phyloP scores from a whole-genome alignment of 371 early-diverging fungal species.

The Actinomortierella ambigua region DNA sequence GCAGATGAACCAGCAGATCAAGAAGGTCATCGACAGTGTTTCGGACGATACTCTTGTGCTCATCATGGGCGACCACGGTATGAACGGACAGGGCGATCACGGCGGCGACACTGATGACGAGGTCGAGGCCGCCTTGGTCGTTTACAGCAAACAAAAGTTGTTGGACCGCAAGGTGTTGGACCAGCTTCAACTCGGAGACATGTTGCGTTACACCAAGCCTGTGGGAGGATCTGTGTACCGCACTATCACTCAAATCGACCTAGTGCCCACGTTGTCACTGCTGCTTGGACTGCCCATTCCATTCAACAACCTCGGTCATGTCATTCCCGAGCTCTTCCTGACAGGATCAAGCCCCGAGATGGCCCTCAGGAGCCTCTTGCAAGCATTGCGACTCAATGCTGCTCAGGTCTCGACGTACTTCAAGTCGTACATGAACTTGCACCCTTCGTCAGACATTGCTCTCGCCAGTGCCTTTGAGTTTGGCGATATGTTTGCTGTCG shows the following conservation, averaged over 20 bases:
- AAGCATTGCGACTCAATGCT: slow-evolving; percentile 74
- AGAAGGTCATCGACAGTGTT: slow-evolving; percentile 67
- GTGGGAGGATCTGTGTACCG: slow-evolving; percentile 45
- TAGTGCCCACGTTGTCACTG: slow-evolving; percentile 79
- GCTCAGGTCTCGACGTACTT: slow-evolving; percentile 81
- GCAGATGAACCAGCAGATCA: slow-evolving; percentile 85
- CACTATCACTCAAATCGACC: slow-evolving; percentile 81
- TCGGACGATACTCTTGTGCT: slow-evolving; percentile 88
- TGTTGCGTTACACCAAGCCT: slow-evolving; percentile 35
- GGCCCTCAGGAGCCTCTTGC: slow-evolving; percentile 52
- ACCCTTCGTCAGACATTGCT: slow-evolving; percentile 43
- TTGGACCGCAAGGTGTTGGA: slow-evolving; percentile 18
- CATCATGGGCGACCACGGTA: slow-evolving; percentile 99
- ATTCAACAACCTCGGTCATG: slow-evolving; percentile 80
- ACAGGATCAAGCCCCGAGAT: slow-evolving; percentile 14
- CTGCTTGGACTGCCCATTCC: slow-evolving; percentile 82
- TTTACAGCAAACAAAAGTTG: slow-evolving; percentile 66
- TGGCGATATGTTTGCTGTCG: slow-evolving; percentile 37
- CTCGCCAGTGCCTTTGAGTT: slow-evolving; percentile 34
- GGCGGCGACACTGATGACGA: slow-evolving; percentile 95
- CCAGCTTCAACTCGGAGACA: slow-evolving; percentile 24
- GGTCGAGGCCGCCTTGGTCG: slow-evolving; percentile 82
- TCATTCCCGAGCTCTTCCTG: slow-evolving; percentile 76
- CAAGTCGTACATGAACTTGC: slow-evolving; percentile 49
- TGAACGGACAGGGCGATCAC: slow-evolving; percentile 98